Evolutionary conservation across 805 yeast species (phyloP), one percentile per base, ranked within the genome.

Genomic region (Wickerhamiella dianesei): DNA sequence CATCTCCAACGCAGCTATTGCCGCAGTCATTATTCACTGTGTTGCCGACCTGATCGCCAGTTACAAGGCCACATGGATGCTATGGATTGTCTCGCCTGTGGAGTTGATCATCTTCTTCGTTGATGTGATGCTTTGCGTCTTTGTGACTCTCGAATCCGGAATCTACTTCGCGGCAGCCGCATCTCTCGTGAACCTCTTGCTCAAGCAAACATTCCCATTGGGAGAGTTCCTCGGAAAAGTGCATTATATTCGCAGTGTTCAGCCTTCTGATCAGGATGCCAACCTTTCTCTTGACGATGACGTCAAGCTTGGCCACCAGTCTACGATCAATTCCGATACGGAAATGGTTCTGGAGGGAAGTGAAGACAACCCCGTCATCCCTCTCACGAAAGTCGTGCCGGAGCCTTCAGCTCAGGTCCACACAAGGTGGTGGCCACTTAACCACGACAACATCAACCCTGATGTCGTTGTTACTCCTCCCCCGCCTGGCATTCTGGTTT

Each of bases 11-110:
- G 95, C 96, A 6, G 78, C 89, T 2, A 70, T 88, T 47, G 71
- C 80, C 52, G 96, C 96, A 2, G 77, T 88, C 53, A 88, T 88
- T 53, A 88, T 88, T 59, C 96, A 88, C 64, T 95, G 96, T 29
- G 96, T 88, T 17, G 75, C 84, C 45, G 96, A 87, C 64, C 73
- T 88, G 63, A 64, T 86, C 49, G 80, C 94, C 1, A 72, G 79
- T 45, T 63, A 58, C 46, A 51, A 55, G 36, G 54, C 62, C n/a
- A 54, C 66, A 6, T 83, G 76, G 62, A 72, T 71, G 55, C 74
- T 80, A 19, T 88, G 84, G 80, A 72, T 70, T 53, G 74, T 81
- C 48, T 66, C 77, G 43, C 96, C 96, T 1, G 51, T 82, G 21
- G 95, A 85, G 63, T 75, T 72, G 58, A 69, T 78, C 21, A 80